Evolutionary conservation across 306 rosid species (phyloP), one percentile per base, ranked within the genome.

Genomic region (Cucumis cinereus): DNA sequence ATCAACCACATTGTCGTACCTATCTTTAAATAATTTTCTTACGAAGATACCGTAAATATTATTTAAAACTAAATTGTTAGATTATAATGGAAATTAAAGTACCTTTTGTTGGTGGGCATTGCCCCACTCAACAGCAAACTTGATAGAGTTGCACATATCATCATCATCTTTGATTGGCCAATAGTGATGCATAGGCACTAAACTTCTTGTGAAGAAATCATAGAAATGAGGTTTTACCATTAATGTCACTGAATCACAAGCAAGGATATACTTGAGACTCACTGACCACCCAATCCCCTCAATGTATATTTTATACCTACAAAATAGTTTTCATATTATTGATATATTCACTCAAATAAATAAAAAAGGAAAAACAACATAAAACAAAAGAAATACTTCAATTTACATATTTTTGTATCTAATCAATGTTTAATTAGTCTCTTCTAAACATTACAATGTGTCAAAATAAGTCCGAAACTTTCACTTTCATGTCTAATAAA

Each of bases 211-310:
- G 87, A 85, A 94, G 83, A 94, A 91, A 77, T 94, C 98, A 55
- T 90, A 87, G 74, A 83, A 94, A 60, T 75, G 88, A 0, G 98
- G 92, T 8, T 86, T 91, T 14, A 94, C 96, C 9, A 89, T 6
- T 57, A 94, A 77, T 30, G 93, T 85, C 22, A 84, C 80, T 35
- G 96, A 94, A 79, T 94, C 96, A 77, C 98, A 91, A 2, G 98
- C 94, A 10, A 94, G 83, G 63, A 94, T 91, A 79, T 94, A 94
- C 52, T 94, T 94, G 45, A 90, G 87, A 79, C 98, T 94, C 3
- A 91, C 98, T 43, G 98, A 94, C 97, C 98, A 94, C 55, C 95
- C 95, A 77, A 86, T 83, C 17, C 98, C 97, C 84, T 94, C 98
- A 22, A 90, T 89, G 74, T 94, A 91, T 30, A 94, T 84, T 88